phyloP scores from a whole-genome alignment of 2,329 filamentous ascomycete genomes.

The Alternaria brassicae region DNA sequence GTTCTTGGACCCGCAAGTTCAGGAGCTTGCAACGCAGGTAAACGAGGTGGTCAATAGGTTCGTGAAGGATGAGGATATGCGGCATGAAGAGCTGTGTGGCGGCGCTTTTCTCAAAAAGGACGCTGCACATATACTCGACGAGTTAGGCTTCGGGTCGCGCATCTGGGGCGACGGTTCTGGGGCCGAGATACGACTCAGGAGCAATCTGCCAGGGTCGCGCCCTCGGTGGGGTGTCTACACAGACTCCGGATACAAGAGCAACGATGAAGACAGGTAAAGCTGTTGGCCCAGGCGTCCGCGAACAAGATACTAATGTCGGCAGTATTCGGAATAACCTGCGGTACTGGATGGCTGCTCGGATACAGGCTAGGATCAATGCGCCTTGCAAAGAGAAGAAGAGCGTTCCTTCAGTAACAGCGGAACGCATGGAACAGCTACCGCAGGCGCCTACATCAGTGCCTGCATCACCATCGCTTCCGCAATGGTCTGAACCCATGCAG shows the following conservation, averaged over 20 bases:
- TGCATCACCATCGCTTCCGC: neutral
- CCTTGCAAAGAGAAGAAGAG: neutral
- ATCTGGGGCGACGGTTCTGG: neutral
- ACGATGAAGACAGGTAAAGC: constrained; percentile 1
- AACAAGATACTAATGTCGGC: neutral
- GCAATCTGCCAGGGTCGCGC: neutral
- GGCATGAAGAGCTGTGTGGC: neutral
- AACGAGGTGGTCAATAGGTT: neutral
- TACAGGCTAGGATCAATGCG: constrained; percentile 3
- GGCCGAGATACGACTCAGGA: neutral
- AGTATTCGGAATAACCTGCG: neutral
- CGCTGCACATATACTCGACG: neutral
- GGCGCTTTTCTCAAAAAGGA: constrained; percentile 1
- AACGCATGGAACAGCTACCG: neutral
- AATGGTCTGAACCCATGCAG: neutral
- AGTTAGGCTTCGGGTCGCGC: neutral
- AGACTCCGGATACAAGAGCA: neutral
- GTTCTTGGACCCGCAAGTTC: neutral
- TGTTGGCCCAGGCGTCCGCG: neutral
- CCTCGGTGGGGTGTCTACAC: neutral
- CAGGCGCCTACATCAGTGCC: neutral
- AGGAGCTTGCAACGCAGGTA: neutral
- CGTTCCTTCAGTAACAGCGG: neutral
- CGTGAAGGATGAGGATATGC: constrained; percentile 1
- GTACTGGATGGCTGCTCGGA: constrained; percentile 7